phyloP scores from a whole-genome alignment of 192 early-diverging fungal genomes.

The Umbelopsis isabellina region DNA sequence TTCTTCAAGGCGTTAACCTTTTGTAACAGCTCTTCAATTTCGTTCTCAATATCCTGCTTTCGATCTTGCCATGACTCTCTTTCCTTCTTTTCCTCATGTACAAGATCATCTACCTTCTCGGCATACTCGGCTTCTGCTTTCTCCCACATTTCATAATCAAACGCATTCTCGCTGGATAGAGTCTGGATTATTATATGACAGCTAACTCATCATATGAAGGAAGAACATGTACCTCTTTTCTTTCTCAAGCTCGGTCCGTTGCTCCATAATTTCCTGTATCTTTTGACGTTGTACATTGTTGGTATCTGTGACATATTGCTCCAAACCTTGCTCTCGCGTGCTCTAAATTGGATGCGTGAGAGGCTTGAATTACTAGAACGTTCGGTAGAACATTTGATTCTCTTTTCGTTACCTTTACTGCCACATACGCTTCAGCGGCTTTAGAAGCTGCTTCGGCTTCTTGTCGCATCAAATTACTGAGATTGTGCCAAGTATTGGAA shows the following conservation, averaged over 20 bases:
- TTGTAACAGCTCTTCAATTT: conserved; percentile 7
- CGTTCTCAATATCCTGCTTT: conserved; percentile 1
- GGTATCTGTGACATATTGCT: conserved; percentile 14
- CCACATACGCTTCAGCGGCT: conserved; percentile 6
- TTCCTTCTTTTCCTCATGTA: conserved; percentile 1
- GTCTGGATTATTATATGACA: background rate
- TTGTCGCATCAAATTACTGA: conserved; percentile 8
- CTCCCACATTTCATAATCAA: conserved; percentile 20
- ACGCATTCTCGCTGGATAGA: conserved; percentile 2
- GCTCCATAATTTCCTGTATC: background rate
- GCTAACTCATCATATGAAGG: background rate
- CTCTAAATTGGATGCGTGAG: background rate
- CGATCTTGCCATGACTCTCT: background rate
- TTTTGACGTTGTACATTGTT: conserved; percentile 13
- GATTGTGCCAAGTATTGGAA: background rate
- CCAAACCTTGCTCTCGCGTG: background rate
- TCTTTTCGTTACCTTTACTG: background rate
- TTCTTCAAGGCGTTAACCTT: conserved; percentile 14
- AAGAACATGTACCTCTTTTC: background rate
- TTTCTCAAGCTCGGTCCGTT: background rate
- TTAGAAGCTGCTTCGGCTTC: background rate
- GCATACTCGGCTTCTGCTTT: conserved; percentile 10
- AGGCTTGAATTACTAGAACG: too few relatives aligned
- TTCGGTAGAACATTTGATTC: too few relatives aligned
- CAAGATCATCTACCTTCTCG: conserved; percentile 10